Evolutionary conservation across 108 stramenopile genomes (phyloP).

Genomic region (Fistulifera pelliculosa): DNA sequence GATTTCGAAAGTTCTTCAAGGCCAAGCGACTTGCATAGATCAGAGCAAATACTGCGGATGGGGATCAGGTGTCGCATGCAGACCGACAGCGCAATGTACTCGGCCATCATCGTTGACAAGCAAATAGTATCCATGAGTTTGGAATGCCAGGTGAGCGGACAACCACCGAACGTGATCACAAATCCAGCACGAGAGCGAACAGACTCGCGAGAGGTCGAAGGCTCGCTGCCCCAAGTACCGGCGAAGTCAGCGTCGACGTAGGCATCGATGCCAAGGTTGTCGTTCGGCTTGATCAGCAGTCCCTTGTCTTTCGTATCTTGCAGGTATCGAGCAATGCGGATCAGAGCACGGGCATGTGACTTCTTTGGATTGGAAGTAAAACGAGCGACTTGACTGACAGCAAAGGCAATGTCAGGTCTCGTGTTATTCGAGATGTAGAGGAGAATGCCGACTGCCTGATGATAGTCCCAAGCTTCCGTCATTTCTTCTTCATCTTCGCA

Average conservation of each 20-base stretch:
- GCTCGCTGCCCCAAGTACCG: slow-evolving; percentile 22
- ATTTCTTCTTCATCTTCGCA: neutral
- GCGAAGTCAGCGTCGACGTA: slow-evolving; percentile 43
- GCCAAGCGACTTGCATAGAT: neutral
- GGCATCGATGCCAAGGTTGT: slow-evolving; percentile 10
- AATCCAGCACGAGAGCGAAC: neutral
- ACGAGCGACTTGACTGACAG: slow-evolving; percentile 14
- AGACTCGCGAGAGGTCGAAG: neutral
- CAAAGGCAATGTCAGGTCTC: slow-evolving; percentile 14
- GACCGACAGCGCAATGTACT: slow-evolving; percentile 7
- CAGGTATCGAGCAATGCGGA: slow-evolving; percentile 23
- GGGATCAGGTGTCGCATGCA: slow-evolving; percentile 12
- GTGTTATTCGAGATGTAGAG: slow-evolving; percentile 8
- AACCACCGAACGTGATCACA: slow-evolving; percentile 2
- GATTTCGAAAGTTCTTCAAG: neutral
- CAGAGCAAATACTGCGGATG: neutral
- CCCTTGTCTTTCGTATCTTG: slow-evolving; percentile 23
- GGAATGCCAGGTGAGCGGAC: slow-evolving; percentile 2
- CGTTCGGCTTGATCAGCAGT: slow-evolving; percentile 12
- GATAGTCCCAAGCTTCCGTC: neutral
- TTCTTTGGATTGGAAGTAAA: slow-evolving; percentile 14
- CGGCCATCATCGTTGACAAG: slow-evolving; percentile 7
- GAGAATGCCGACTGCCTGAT: slow-evolving; percentile 4
- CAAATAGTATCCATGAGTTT: neutral
- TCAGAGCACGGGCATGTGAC: slow-evolving; percentile 15